Conservation (phyloP, 2,329 filamentous ascomycete species). For the Alternaria dauci region DNA sequence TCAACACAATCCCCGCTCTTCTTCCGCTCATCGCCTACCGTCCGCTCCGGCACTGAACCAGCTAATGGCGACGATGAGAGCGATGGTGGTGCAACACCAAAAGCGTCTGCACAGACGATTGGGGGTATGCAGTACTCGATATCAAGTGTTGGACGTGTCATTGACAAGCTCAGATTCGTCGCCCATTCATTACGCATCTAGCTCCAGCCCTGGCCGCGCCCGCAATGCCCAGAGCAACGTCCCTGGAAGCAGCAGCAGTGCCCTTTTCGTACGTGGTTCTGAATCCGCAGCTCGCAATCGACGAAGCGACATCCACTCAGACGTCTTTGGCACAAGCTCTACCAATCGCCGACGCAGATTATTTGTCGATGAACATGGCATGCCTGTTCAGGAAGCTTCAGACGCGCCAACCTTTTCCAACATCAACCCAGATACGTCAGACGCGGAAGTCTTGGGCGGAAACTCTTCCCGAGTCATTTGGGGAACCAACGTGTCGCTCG, state of each 20-base stretch:
- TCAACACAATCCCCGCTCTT: conserved; percentile 77
- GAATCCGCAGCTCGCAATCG: conserved; percentile 68
- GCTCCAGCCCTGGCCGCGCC: conserved; percentile 80
- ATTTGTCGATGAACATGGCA: conserved; percentile 71
- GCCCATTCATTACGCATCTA: conserved; percentile 88
- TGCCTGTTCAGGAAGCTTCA: conserved; percentile 63
- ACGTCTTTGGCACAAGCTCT: conserved; percentile 61
- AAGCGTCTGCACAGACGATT: conserved; percentile 67
- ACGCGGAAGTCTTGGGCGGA: conserved; percentile 87
- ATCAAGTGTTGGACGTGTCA: conserved; percentile 17
- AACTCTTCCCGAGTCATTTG: conserved; percentile 85
- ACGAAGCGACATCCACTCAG: conserved; percentile 87
- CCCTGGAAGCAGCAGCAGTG: conserved; percentile 82
- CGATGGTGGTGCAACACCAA: conserved; percentile 74
- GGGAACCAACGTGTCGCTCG: conserved; percentile 96
- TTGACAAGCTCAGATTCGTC: conserved; percentile 74
- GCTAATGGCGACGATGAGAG: conserved; percentile 55
- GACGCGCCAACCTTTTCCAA: conserved; percentile 72
- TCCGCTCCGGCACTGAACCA: conserved; percentile 52
- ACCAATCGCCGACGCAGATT: conserved; percentile 63
- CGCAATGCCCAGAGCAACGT: conserved; percentile 70
- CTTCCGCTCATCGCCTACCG: conserved; percentile 70
- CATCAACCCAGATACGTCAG: conserved; percentile 83
- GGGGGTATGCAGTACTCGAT: conserved; percentile 63
- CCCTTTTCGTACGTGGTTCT: conserved; percentile 77